Conservation (phyloP, 768 basidiomycete genomes). For the Boletus vermiculosoides region DNA sequence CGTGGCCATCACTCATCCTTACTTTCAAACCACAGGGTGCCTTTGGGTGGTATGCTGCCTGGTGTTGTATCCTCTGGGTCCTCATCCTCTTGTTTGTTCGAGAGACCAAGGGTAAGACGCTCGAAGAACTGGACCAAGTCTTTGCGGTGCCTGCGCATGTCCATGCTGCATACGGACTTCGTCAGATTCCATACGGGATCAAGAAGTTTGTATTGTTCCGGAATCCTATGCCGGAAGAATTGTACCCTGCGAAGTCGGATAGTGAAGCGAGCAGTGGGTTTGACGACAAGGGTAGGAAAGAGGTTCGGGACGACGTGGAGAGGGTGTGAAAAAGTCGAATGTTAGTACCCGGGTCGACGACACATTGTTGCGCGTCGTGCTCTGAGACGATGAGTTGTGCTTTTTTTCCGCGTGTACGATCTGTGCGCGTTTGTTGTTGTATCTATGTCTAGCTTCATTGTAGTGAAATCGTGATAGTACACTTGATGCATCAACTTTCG, state of each 20-base stretch:
- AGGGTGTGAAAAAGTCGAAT: not conserved
- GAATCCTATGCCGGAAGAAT: constrained; percentile 23
- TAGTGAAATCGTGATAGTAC: not conserved
- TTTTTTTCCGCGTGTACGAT: not conserved
- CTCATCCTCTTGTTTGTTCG: constrained; percentile 63
- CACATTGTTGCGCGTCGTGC: not conserved
- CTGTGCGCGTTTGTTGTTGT: not conserved
- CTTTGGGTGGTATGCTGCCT: constrained; percentile 71
- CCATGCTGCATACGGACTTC: constrained; percentile 61
- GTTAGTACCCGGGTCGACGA: not conserved
- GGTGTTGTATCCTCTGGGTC: constrained; percentile 54
- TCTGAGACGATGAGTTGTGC: not conserved
- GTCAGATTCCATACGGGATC: constrained; percentile 52
- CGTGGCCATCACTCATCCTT: constrained; percentile 64
- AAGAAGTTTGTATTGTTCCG: constrained; percentile 45
- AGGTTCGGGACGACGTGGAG: constrained; percentile 13
- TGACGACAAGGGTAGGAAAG: constrained; percentile 12
- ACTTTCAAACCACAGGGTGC: constrained; percentile 70
- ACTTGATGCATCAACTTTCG: no score
- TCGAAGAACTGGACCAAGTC: constrained; percentile 55
- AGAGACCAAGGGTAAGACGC: constrained; percentile 66
- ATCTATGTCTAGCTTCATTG: not conserved
- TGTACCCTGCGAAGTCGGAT: constrained; percentile 45
- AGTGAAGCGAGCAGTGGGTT: constrained; percentile 19
- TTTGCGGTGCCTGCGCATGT: constrained; percentile 51